Base-by-base conservation (phyloP, 2,329 filamentous ascomycete species). In the Penicillium sp. region DNA sequence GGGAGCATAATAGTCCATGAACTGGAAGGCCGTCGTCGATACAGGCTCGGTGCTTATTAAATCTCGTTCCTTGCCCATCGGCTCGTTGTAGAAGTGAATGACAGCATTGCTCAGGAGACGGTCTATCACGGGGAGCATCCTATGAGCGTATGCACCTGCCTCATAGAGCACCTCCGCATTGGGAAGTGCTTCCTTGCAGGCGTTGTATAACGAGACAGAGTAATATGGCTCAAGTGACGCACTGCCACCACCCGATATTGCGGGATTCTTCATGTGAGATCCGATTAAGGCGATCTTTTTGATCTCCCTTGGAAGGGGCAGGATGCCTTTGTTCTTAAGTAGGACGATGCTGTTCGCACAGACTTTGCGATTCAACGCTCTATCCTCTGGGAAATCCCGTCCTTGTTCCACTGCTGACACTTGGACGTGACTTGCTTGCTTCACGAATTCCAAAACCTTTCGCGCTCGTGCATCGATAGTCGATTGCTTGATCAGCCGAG, bases 11-110 rank as follows among this genome's bases (percentile, higher is more conserved):
- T 61, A 63, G 53, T 66, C 61, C 61, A 62, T 66, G 53, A 78
- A 72, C 37, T 62, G 64, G 51, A 77, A 76, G 28, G 73, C 72
- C 0, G 69, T 75, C 35, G 72, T 75, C 12, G 52, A 48, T 17
- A 65, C 52, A 26, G 57, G 53, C 43, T 65, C 62, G 5, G 61
- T 62, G 40, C 55, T 56, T 44, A 61, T 56, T 17, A 61, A 33
- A 6, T 16, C 31, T 31, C 69, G 60, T 36, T 68, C 59, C 31
- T 64, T 60, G n/a, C 53, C 60, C 8, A 53, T 40, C 7, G 61
- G 60, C 35, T 62, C 60, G 28, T 60, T 59, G 41, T 60, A 64
- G 47, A 66, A 61, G 3, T 55, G 45, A 22, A 66, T 63, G 17
- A 72, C 57, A 1, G 67, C 66, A 17, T 73, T 60, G 9, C 56